Conservation (phyloP, 371 early-diverging fungal species). For the Lichtheimia corymbifera region DNA sequence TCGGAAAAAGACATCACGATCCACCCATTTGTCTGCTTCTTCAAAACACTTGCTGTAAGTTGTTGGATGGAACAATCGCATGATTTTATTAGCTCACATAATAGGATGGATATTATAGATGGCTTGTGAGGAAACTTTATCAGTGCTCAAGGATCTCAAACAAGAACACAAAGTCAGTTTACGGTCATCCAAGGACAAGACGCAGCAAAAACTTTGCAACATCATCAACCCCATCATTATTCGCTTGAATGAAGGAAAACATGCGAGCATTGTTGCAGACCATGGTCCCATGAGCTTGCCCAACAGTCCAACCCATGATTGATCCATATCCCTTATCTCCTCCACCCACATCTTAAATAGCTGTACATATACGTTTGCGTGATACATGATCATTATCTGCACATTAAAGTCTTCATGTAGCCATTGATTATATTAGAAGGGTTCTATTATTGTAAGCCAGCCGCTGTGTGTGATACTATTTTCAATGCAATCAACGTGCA, state of each 20-base stretch:
- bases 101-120: constrained; percentile 20
- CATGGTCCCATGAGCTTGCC: constrained; percentile 25
- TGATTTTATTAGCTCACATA: constrained; percentile 27
- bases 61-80: constrained; percentile 23
- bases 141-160: constrained; percentile 19
- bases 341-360: too few relatives aligned
- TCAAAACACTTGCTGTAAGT: constrained; percentile 34
- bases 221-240: constrained; percentile 25
- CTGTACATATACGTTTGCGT: too few relatives aligned
- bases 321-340: background rate
- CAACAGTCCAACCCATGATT: constrained; percentile 11
- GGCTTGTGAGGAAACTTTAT: constrained; percentile 28
- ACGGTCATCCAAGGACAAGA: constrained; percentile 21
- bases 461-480: too few relatives aligned
- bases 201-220: constrained; percentile 21
- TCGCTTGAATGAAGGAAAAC: constrained; percentile 28
- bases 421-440: too few relatives aligned
- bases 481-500: too few relatives aligned
- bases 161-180: constrained; percentile 23
- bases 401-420: too few relatives aligned
- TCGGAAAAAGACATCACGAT: constrained; percentile 25
- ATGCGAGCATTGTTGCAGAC: constrained; percentile 21
- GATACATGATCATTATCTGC: too few relatives aligned
- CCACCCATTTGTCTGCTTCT: constrained; percentile 29
- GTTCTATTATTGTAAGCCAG: too few relatives aligned